Evolutionary conservation across 208 protist genomes (phyloP).

Genomic region (Trypanosoma avium): DNA sequence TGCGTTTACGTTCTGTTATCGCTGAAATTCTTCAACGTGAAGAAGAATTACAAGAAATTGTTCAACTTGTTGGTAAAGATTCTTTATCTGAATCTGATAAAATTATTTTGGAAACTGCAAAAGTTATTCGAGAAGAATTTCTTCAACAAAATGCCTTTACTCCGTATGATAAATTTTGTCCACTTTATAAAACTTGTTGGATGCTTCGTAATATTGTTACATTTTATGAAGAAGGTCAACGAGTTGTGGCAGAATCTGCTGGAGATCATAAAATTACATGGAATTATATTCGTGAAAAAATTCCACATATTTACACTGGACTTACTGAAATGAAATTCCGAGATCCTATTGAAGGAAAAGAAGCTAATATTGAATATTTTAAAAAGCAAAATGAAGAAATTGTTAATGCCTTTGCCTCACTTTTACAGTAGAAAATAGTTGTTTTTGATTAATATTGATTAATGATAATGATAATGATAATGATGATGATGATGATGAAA

Average conservation of each 20-base stretch:
- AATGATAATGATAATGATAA: too few relatives aligned
- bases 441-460: too few relatives aligned
- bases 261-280: conserved; percentile 96
- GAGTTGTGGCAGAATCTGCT: conserved; percentile 82
- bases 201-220: conserved; percentile 98
- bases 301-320: conserved; percentile 79
- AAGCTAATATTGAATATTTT: conserved; percentile 85
- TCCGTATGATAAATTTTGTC: conserved; percentile 97
- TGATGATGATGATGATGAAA: too few relatives aligned
- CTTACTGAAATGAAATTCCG: conserved; percentile 94
- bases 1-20: conserved; percentile 90
- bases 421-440: conserved; percentile 69
- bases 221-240: conserved; percentile 97
- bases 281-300: conserved; percentile 93
- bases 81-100: conserved; percentile 99
- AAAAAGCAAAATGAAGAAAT: conserved; percentile 91
- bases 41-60: conserved; percentile 99
- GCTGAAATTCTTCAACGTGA: conserved; percentile 98
- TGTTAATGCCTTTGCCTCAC: conserved; percentile 72
- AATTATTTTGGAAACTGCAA: conserved; percentile 99
- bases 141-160: conserved; percentile 99
- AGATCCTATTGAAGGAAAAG: conserved; percentile 84
- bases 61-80: conserved; percentile 99
- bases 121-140: conserved; percentile 99
- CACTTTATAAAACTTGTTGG: conserved; percentile 98